Evolutionary conservation across 495 filamentous ascomycete genomes (phyloP).

Genomic region (Neurospora sp.): DNA sequence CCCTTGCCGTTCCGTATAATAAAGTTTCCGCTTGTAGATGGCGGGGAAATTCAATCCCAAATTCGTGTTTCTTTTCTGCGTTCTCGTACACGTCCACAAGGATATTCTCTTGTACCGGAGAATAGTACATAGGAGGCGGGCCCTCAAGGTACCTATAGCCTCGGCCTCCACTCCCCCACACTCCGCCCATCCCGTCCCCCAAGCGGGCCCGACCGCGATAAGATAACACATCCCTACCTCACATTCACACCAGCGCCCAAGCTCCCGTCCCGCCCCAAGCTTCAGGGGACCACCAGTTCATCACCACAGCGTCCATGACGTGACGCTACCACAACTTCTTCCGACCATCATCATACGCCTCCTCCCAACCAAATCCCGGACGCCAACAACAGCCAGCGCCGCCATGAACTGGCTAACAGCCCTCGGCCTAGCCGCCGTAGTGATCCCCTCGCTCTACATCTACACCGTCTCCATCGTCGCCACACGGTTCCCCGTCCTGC

Average conservation of each 20-base stretch:
- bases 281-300: neutral
- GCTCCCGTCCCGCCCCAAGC: neutral
- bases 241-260: neutral
- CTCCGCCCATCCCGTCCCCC: neutral
- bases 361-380: neutral
- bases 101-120: neutral
- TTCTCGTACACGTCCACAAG: neutral
- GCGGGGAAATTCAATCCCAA: neutral
- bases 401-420: constrained; percentile 20
- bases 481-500: constrained; percentile 55
- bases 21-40: neutral
- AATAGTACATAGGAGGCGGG: neutral
- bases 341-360: neutral
- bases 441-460: constrained; percentile 51
- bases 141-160: neutral
- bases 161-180: neutral
- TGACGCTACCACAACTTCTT: neutral
- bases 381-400: neutral
- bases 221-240: neutral
- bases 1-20: neutral
- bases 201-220: neutral
- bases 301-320: neutral
- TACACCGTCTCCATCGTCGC: constrained; percentile 48
- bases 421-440: constrained; percentile 39
- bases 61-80: neutral